These are phyloP conservation scores for Solanum ossicruentum DNA, from an alignment of 257 asterid genomes.

Conservation along the genomic window DNA sequence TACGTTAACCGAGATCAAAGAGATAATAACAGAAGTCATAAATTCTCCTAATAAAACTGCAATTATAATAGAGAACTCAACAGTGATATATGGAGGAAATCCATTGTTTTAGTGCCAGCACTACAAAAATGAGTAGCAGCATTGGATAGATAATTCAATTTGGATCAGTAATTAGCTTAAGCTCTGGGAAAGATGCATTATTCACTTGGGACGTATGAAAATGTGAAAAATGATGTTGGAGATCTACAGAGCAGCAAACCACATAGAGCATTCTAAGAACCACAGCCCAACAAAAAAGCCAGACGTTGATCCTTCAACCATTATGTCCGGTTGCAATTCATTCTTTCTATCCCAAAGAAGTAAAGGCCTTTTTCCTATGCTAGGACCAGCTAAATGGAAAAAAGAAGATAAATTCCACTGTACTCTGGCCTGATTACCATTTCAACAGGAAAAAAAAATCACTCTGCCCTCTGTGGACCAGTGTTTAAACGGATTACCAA, in stretches of 20 bases:
- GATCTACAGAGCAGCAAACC: not conserved
- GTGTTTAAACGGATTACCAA: not conserved
- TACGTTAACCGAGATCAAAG: not conserved
- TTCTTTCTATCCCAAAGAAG: not conserved
- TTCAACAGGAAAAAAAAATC: not conserved
- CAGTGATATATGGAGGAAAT: not conserved
- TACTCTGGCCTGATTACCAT: not conserved
- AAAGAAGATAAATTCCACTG: not conserved
- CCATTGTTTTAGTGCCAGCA: not conserved
- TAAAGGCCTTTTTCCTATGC: not conserved
- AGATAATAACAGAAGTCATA: not conserved
- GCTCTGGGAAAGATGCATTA: not conserved
- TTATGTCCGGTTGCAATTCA: not conserved
- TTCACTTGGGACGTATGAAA: not conserved
- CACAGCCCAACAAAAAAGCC: not conserved
- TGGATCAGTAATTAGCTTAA: not conserved
- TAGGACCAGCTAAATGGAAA: not conserved
- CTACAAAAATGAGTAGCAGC: not conserved
- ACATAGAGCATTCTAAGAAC: not conserved
- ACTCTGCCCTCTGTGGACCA: not conserved
- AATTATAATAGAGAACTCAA: not conserved
- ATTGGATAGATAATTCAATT: not conserved
- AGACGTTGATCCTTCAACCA: not conserved
- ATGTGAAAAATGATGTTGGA: not conserved
- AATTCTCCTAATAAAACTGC: not conserved